Percentiles rank a stretch among this genome's conserved stretches.
Evolutionary conservation across 495 filamentous ascomycete species (phyloP).

Genomic region (Melanomma pulvis-pyrius): DNA sequence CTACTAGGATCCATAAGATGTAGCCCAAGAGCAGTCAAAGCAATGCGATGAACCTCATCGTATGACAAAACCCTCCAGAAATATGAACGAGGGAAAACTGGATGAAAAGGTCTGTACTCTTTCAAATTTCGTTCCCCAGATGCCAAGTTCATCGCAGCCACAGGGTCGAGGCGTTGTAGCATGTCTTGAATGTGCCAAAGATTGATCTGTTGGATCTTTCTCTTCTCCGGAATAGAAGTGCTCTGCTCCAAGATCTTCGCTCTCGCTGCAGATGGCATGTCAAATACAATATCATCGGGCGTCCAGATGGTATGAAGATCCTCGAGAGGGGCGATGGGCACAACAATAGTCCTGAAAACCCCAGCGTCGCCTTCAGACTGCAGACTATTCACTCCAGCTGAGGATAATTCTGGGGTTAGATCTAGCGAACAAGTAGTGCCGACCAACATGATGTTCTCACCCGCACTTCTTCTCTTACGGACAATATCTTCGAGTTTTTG

Average conservation of each 20-base stretch:
- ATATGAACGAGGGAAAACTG: conserved; percentile 14
- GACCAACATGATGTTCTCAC: conserved; percentile 73
- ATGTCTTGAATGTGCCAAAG: conserved; percentile 71
- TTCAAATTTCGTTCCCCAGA: not conserved
- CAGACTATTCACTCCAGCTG: conserved; percentile 54
- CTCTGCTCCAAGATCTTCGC: conserved; percentile 9
- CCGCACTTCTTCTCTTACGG: conserved; percentile 65
- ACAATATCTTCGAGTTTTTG: conserved; percentile 69
- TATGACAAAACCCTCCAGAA: conserved; percentile 35
- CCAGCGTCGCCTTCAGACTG: conserved; percentile 47
- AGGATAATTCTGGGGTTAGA: conserved; percentile 52
- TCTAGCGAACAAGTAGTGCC: conserved; percentile 65
- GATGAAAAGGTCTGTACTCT: not conserved
- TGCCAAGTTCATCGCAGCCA: not conserved
- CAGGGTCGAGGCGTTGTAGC: conserved; percentile 52
- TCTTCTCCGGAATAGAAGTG: conserved; percentile 43
- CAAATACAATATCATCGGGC: not conserved
- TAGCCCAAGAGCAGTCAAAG: conserved; percentile 42
- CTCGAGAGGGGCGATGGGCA: conserved; percentile 33
- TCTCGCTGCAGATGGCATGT: not conserved
- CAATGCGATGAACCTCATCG: conserved; percentile 44
- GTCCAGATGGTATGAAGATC: not conserved
- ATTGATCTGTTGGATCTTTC: conserved; percentile 60
- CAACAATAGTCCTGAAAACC: conserved; percentile 58
- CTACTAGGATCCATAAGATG: conserved; percentile 6